These are phyloP conservation scores for Dictyostelium capitatum DNA, from an alignment of 78 protist genomes.

Conservation along the genomic window DNA sequence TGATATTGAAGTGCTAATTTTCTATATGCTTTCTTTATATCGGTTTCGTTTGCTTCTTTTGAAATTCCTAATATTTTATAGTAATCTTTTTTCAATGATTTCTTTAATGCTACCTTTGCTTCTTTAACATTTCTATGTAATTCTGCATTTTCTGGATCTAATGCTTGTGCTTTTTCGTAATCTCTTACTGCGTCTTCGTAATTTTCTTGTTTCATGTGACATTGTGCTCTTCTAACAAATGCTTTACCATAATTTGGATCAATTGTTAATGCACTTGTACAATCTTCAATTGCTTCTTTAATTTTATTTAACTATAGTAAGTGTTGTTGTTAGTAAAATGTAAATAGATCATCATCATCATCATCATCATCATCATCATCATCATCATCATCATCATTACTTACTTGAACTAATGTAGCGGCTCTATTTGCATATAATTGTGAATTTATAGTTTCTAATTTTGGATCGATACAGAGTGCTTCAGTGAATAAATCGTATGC, in stretches of 20 bases:
- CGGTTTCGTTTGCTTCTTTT: slow-evolving; percentile 72
- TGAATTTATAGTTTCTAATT: slow-evolving; percentile 49
- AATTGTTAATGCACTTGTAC: slow-evolving; percentile 63
- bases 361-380: neutral
- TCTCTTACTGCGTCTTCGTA: slow-evolving; percentile 89
- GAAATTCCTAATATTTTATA: slow-evolving; percentile 86
- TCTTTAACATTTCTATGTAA: slow-evolving; percentile 27
- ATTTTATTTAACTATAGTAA: slow-evolving; percentile 74
- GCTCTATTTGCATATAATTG: slow-evolving; percentile 86
- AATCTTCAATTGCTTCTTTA: slow-evolving; percentile 76
- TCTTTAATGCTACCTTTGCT: slow-evolving; percentile 81
- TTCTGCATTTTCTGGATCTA: slow-evolving; percentile 63
- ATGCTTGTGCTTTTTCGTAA: slow-evolving; percentile 44
- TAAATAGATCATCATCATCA: neutral
- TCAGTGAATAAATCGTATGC: slow-evolving; percentile 84
- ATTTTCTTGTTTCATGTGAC: slow-evolving; percentile 34
- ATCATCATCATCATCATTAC: neutral
- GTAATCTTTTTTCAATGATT: slow-evolving; percentile 81
- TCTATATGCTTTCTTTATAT: slow-evolving; percentile 87
- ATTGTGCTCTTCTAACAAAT: slow-evolving; percentile 77
- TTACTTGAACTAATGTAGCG: slow-evolving; percentile 82
- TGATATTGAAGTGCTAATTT: slow-evolving; percentile 89
- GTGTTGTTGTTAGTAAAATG: no score
- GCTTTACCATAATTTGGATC: slow-evolving; percentile 85
- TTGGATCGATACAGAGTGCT: slow-evolving; percentile 85